Base-by-base conservation (phyloP, 2,329 filamentous ascomycete genomes). In the Ophiostoma populinum region DNA sequence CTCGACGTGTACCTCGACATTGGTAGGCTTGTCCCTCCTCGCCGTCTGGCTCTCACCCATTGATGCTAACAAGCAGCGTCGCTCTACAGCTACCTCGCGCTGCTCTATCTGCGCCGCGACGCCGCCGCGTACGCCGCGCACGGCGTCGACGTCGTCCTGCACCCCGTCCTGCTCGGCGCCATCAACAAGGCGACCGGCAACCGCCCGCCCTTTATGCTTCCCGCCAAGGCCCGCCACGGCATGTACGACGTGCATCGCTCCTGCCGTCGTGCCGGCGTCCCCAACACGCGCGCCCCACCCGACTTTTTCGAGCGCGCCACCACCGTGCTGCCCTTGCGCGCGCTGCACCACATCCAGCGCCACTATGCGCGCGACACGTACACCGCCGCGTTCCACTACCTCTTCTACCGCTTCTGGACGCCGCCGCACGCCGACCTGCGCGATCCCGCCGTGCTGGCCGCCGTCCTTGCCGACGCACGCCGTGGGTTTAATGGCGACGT, bases 141-240 rank as follows among this genome's bases (percentile, higher is more conserved):
- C 51, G 60, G 61, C 21, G 63, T 83, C 6, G 58, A 73, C 24
- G 55, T 85, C 21, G 72, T 82, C 78, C 81, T 80, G 45, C 64
- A 78, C 43, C 81, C 81, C 11, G 63, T 85, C 34, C 75, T 86
- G 48, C 61, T 87, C 11, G 74, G 71, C 18, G 76, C 65, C 30
- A 69, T 81, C 48, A 79, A 75, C 48, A 57, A 61, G 24, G 62
- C 33, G 16, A 19, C 43, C 70, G 76, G 77, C 33, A 87, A 90
- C 52, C 70, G 70, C 43, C 80, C 80, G 0, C 80, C 81, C 1
- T 85, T 78, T 76, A 61, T 61, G 0, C 59, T 80, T 20, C 68
- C 73, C 2, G 72, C 70, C 28, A 86, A 86, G 58, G 73, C 66
- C 16, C 51, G 48, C 1, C 75, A 82, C 47, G 58, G 65, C 32